These are phyloP conservation scores for Leersia perrieri DNA, from an alignment of 176 grass and related monocot species.

Conservation along the genomic window DNA sequence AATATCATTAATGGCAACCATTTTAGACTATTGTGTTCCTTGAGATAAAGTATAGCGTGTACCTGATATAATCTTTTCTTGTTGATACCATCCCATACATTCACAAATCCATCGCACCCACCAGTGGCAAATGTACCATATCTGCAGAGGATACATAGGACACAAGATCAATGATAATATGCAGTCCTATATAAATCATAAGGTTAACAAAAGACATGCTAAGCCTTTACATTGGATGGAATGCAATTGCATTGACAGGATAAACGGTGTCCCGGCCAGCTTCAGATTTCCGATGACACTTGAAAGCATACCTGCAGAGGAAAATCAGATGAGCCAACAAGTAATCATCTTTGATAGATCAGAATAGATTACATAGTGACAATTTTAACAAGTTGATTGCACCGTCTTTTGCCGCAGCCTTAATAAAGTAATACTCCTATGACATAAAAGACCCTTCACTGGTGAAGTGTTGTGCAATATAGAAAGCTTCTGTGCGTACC, in stretches of 20 bases:
- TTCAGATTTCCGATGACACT: slow-evolving; percentile 95
- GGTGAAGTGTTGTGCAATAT: not conserved
- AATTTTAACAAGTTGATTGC: not conserved
- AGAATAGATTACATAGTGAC: not conserved
- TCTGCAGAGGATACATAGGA: slow-evolving; percentile 34
- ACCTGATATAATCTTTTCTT: slow-evolving; percentile 99
- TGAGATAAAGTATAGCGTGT: slow-evolving; percentile 13
- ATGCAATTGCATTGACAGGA: slow-evolving; percentile 96
- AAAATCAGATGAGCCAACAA: slow-evolving; percentile 1
- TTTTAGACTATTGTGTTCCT: not conserved
- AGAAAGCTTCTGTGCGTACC: not conserved
- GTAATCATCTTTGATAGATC: not conserved
- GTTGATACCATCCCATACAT: slow-evolving; percentile 98
- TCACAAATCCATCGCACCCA: slow-evolving; percentile 95
- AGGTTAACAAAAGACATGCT: not conserved
- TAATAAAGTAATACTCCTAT: not conserved
- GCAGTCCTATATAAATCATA: slow-evolving; percentile 26
- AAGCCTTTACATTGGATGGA: slow-evolving; percentile 87
- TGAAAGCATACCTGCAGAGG: slow-evolving; percentile 87
- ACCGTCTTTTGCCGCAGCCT: not conserved
- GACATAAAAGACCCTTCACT: not conserved
- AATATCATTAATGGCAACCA: not conserved
- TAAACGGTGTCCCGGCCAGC: slow-evolving; percentile 88
- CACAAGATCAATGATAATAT: not conserved
- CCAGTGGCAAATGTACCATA: slow-evolving; percentile 99